Evolutionary conservation across 1,284 basidiomycete genomes (phyloP), one percentile per base, ranked within the genome.

Genomic region (Coniferiporia sulphurascens): DNA sequence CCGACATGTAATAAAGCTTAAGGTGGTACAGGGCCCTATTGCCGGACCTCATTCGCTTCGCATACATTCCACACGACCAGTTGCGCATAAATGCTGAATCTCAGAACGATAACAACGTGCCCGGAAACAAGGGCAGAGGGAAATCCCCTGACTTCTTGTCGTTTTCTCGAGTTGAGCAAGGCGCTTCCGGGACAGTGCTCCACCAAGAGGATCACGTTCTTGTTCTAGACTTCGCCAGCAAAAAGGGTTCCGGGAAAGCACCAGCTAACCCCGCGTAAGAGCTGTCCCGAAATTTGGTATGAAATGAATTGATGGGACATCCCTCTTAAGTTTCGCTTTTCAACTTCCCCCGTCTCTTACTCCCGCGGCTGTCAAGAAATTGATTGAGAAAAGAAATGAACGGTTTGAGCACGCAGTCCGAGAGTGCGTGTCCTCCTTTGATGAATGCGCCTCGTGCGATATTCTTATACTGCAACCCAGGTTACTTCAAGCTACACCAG

Each of bases 11-110:
- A 12, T 13, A n/a, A 44, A 13, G 4, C 48, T 48, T 48, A 45
- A 19, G 22, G 15, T 48, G 21, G 48, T 32, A 2, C 58, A 92
- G 89, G 72, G 84, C 91, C 1, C 78, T 96, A 7, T 76, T 95
- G 22, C 93, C 93, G 1, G 84, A 90, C 61, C 75, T 93, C 44
- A 78, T 96, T 64, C 84, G 81, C 52, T 95, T 96, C 66, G 87
- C 89, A 13, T 95, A 95, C 68, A 86, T 91, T 62, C 85, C 90
- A 48, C 73, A 76, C 44, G 79, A 83, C 52, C 80, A 89, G 55
- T 70, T 92, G 9, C 80, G 81, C 55, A 78, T 88, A 48, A 81
- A 89, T 56, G 77, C 78, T 62, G 73, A 73, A 60, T 55, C 68
- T 61, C 56, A 68, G 67, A 43, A 52, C 12, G 59, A 58, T 64